Conservation (phyloP, 2,329 filamentous ascomycete species). For the Dothiorella sarmentorum region DNA sequence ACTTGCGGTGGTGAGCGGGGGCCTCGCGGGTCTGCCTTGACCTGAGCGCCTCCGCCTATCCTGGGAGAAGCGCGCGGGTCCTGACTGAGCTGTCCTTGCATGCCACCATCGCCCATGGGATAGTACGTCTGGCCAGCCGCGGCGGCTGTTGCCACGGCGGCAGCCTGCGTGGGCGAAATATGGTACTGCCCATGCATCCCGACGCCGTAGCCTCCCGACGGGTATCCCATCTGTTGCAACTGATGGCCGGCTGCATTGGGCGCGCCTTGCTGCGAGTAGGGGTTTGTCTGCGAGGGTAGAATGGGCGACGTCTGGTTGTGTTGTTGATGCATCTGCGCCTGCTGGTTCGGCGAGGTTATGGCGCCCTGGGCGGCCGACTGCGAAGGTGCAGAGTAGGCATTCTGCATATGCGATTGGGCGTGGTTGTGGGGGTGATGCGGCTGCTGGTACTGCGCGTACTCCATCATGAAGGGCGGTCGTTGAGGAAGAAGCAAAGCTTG, state of each 20-base stretch:
- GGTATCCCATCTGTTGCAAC: constrained; percentile 73
- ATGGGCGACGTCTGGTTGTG: constrained; percentile 73
- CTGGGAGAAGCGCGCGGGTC: constrained; percentile 67
- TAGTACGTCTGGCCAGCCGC: constrained; percentile 78
- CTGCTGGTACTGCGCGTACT: constrained; percentile 49
- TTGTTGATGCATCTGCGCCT: constrained; percentile 60
- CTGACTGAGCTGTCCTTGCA: constrained; percentile 57
- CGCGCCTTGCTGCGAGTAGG: constrained; percentile 60
- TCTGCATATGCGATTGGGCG: constrained; percentile 39
- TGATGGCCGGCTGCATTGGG: constrained; percentile 57
- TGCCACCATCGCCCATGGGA: constrained; percentile 67
- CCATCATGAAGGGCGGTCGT: constrained; percentile 37
- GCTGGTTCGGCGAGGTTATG: constrained; percentile 69
- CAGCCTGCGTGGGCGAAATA: constrained; percentile 80
- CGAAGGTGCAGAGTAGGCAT: constrained; percentile 31
- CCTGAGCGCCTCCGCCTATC: constrained; percentile 60
- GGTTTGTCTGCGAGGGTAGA: constrained; percentile 65
- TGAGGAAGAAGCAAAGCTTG: background rate
- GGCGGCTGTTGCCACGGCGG: constrained; percentile 90
- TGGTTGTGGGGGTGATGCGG: constrained; percentile 44
- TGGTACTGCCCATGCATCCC: constrained; percentile 76
- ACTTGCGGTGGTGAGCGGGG: constrained; percentile 75
- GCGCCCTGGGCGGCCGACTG: constrained; percentile 36
- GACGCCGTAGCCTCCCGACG: constrained; percentile 68
- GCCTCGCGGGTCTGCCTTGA: constrained; percentile 66